Base-by-base conservation (phyloP, 192 early-diverging fungal genomes). In the Backusella australiensis region DNA sequence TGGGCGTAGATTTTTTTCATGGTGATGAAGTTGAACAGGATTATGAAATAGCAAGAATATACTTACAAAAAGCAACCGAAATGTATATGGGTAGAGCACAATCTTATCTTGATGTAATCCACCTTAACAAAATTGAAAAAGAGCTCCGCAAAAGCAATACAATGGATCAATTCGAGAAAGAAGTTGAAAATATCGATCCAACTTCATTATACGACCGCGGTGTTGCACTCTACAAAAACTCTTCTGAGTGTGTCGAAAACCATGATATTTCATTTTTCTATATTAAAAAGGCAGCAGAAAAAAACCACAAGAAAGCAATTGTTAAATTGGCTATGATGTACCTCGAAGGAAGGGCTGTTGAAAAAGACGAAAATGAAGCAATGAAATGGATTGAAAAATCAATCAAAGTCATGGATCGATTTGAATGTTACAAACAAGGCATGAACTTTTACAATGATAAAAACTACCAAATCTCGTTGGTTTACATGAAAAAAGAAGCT, bases 81-180 rank as follows among this genome's bases (percentile, higher is more conserved):
- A 0, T 0, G 29, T 1, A 29, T 29, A 29, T 1, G 41, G 1
- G 0, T 3, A 0, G 1, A 29, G 41, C 0, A 11, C 12, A 42
- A 42, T 3, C 12, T 42, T 42, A 11, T 0, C 9, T 42, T 42
- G 9, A 42, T 11, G 12, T 0, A 42, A 42, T 42, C 14, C 41
- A 11, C 12, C 12, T 42, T 42, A 14, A 11, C 1, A 12, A 42
- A 14, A 42, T 42, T 42, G 41, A 42, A 42, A 42, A 42, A 42
- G 9, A 11, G 12, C 9, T 0, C 8, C 8, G 11, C 41, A 14
- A 42, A 42, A 42, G 12, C 2, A 11, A 42, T 29, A 29, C 0
- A 0, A 0, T 29, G 41, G 41, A 42, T 3, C 41, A 42, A 42
- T 14, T 42, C 11, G 41, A 42, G 9, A 42, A 42, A 42, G 41